A percentile compares a stretch with the other conserved stretches of the same genome.
Evolutionary conservation across 2,329 filamentous ascomycete species (phyloP).

Genomic region (Paracamarosporium sp.): DNA sequence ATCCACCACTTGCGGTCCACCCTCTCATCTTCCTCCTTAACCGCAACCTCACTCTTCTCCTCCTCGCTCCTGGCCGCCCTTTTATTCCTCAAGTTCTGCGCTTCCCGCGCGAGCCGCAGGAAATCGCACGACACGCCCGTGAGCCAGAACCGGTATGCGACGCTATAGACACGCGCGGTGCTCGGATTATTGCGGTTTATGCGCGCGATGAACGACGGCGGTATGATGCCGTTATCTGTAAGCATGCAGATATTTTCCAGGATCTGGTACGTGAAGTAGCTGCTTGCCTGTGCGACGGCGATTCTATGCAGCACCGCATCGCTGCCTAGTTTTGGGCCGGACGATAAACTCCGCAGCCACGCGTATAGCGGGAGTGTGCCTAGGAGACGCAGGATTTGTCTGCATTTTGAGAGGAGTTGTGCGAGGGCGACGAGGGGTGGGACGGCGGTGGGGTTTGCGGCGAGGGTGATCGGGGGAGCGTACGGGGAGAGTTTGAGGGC

Average conservation of each 20-base stretch:
- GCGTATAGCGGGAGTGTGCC: slow-evolving; percentile 54
- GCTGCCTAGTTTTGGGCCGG: slow-evolving; percentile 50
- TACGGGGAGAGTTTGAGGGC: slow-evolving; percentile 40
- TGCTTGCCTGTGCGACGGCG: slow-evolving; percentile 48
- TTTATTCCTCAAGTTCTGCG: slow-evolving; percentile 48
- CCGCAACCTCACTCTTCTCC: slow-evolving; percentile 34
- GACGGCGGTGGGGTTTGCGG: slow-evolving; percentile 34
- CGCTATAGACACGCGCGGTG: slow-evolving; percentile 47
- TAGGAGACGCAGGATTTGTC: slow-evolving; percentile 53
- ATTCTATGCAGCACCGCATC: slow-evolving; percentile 52
- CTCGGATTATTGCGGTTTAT: slow-evolving; percentile 45
- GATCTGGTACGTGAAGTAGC: slow-evolving; percentile 53
- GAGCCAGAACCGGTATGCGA: slow-evolving; percentile 53
- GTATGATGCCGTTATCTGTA: slow-evolving; percentile 50
- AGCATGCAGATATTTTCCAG: slow-evolving; percentile 54
- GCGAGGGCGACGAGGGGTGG: slow-evolving; percentile 44
- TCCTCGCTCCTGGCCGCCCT: slow-evolving; percentile 37
- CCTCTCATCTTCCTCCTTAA: slow-evolving; percentile 47
- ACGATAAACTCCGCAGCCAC: slow-evolving; percentile 50
- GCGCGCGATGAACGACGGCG: slow-evolving; percentile 40
- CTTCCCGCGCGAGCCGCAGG: slow-evolving; percentile 50
- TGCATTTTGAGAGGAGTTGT: slow-evolving; percentile 48
- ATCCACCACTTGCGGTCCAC: slow-evolving; percentile 51
- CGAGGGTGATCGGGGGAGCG: slow-evolving; percentile 29
- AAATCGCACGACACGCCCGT: slow-evolving; percentile 53